These are phyloP conservation scores for Malus sylvestris DNA, from an alignment of 306 rosid species.

Conservation along the genomic window DNA sequence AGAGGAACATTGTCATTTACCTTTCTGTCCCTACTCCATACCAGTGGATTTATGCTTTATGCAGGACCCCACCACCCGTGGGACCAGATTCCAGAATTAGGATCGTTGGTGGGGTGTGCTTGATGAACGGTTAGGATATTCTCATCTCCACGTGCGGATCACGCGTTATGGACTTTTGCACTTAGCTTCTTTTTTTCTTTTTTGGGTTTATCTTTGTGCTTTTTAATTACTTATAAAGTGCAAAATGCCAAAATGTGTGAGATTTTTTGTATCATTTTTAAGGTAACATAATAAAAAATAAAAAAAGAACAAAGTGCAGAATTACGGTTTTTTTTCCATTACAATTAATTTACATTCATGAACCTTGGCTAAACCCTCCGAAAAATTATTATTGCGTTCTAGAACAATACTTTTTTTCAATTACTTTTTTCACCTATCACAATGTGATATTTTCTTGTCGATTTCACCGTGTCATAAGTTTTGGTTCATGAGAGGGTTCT, in stretches of 20 bases:
- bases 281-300: background rate
- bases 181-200: background rate
- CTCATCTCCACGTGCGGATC: background rate
- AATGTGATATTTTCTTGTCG: too few species aligned
- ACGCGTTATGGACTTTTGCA: background rate
- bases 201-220: background rate
- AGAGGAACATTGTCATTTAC: background rate
- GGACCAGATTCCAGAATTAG: background rate
- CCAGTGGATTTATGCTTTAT: background rate
- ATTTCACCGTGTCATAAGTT: too few species aligned
- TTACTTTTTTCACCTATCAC: too few species aligned
- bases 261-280: background rate
- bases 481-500: too few species aligned
- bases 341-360: too few species aligned
- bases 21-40: background rate
- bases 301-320: too few species aligned
- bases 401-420: too few species aligned
- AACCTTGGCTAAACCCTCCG: too few species aligned
- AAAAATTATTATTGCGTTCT: too few species aligned
- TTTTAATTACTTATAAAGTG: background rate
- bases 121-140: background rate
- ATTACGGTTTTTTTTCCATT: too few species aligned
- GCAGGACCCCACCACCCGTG: background rate
- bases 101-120: background rate
- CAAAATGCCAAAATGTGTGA: background rate